These are phyloP conservation scores for Diplodia sapinea DNA, from an alignment of 2,329 filamentous ascomycete genomes.

Conservation along the genomic window DNA sequence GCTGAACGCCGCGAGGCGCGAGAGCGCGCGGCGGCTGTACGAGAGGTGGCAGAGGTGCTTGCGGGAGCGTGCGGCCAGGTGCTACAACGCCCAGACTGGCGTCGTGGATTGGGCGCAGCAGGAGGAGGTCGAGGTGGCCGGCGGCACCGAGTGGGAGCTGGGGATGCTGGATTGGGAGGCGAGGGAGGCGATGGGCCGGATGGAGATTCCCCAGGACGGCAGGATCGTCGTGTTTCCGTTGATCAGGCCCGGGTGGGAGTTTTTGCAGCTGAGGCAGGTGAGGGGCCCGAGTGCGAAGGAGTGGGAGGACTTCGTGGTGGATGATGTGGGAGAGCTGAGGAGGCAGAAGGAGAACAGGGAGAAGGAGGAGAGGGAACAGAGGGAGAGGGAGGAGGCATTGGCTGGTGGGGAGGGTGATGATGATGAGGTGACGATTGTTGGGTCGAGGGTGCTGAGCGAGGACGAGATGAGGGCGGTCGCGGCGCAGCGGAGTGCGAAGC, in stretches of 20 bases:
- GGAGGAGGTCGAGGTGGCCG: background rate
- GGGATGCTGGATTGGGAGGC: background rate
- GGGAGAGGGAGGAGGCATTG: background rate
- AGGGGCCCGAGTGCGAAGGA: slow-evolving; percentile 7
- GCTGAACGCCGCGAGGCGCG: slow-evolving; percentile 2
- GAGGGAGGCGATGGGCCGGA: background rate
- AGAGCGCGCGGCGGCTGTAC: background rate
- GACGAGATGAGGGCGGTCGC: background rate
- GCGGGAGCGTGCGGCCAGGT: background rate
- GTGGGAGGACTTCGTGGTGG: slow-evolving; percentile 17
- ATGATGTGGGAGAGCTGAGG: slow-evolving; percentile 9
- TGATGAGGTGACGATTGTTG: background rate
- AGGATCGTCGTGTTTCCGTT: background rate
- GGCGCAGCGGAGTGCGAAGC: background rate
- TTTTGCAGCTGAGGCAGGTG: slow-evolving; percentile 9
- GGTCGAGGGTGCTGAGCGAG: background rate
- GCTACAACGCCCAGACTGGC: background rate
- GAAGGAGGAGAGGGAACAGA: background rate
- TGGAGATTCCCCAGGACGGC: background rate
- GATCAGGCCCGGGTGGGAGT: background rate
- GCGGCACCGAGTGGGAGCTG: background rate
- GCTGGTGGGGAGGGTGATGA: background rate
- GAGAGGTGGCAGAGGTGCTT: background rate
- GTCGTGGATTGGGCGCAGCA: background rate
- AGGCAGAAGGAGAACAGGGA: background rate